These are phyloP conservation scores for Trypanosoma conorhini DNA, from an alignment of 208 protist genomes.

Conservation along the genomic window DNA sequence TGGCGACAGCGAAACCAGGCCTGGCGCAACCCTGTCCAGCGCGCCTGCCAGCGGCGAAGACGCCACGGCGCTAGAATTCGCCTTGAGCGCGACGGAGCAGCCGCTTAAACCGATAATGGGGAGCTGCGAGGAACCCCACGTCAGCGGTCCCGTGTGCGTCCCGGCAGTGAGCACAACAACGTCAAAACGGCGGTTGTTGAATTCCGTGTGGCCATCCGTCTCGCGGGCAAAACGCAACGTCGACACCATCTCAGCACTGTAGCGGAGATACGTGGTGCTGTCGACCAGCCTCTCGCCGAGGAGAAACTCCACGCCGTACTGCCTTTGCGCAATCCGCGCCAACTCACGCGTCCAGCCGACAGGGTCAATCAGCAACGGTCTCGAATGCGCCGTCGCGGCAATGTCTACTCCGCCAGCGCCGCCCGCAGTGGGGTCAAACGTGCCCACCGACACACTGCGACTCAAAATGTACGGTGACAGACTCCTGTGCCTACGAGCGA, in stretches of 20 bases:
- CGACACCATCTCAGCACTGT: constrained; percentile 59
- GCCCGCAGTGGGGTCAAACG: not conserved
- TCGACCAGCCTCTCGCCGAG: constrained; percentile 54
- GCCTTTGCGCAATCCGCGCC: constrained; percentile 45
- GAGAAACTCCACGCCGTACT: constrained; percentile 63
- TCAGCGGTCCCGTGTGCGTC: constrained; percentile 51
- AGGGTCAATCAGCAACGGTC: constrained; percentile 67
- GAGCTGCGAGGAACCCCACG: constrained; percentile 53
- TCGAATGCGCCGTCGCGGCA: constrained; percentile 44
- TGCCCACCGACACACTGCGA: constrained; percentile 27
- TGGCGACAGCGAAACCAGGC: constrained; percentile 20
- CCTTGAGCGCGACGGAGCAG: constrained; percentile 24
- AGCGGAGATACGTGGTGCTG: constrained; percentile 56
- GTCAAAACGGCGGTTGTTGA: constrained; percentile 47
- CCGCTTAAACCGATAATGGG: constrained; percentile 72
- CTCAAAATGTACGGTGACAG: constrained; percentile 54
- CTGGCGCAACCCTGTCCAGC: not conserved
- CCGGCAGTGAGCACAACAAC: constrained; percentile 81
- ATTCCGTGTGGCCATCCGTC: constrained; percentile 22
- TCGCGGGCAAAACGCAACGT: constrained; percentile 50
- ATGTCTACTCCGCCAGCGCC: constrained; percentile 8
- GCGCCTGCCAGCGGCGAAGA: not conserved
- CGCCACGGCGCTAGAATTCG: not conserved
- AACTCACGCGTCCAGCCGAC: constrained; percentile 75
- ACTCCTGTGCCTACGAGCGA: constrained; percentile 46